Evolutionary conservation across 2,329 filamentous ascomycete genomes (phyloP), one percentile per base, ranked within the genome.

Genomic region (Cytospora piceae): DNA sequence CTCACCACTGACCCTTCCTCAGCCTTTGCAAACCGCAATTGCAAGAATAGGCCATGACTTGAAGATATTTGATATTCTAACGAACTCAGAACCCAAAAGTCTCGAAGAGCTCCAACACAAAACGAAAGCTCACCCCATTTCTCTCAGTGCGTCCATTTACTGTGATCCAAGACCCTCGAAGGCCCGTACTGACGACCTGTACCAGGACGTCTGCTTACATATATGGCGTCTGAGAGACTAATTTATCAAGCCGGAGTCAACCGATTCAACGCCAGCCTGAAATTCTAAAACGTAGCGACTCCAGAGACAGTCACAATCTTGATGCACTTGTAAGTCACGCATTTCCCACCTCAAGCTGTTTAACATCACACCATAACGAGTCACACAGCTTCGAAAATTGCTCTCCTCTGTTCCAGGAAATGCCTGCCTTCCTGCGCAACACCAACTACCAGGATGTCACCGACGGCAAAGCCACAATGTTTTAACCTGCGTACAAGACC

Each of bases 61-160:
- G n/a, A 53, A 53, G 4, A 22, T 53, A 11, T 53, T 53, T 27
- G 20, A 53, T 6, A 27, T 20, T 5, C 22, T 53, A 12, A 53
- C 17, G 17, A 24, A 12, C 20, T 53, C 51, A 22, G 51, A 20
- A 6, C 51, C 51, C 20, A 53, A 53, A 20, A 22, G 20, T n/a
- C 51, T 53, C 51, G 51, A n/a, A 53, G 51, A 53, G 22, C 51
- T 53, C 22, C 51, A 53, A 24, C 51, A 53, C 20, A 53, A 20
- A 5, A 53, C 51, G 12, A 27, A 27, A 8, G 51, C 51, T 27
- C 17, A 53, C 20, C 51, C 51, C 12, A 27, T 27, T 14, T 11
- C 51, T 24, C 20, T 53, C n/a, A 12, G 51, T 53, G 27, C 17
- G 51, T 53, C 12, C 27, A 5, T 12, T 53, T 12, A n/a, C 20